Evolutionary conservation across 108 stramenopile genomes (phyloP).

Genomic region (Cyclotella kingstonii): DNA sequence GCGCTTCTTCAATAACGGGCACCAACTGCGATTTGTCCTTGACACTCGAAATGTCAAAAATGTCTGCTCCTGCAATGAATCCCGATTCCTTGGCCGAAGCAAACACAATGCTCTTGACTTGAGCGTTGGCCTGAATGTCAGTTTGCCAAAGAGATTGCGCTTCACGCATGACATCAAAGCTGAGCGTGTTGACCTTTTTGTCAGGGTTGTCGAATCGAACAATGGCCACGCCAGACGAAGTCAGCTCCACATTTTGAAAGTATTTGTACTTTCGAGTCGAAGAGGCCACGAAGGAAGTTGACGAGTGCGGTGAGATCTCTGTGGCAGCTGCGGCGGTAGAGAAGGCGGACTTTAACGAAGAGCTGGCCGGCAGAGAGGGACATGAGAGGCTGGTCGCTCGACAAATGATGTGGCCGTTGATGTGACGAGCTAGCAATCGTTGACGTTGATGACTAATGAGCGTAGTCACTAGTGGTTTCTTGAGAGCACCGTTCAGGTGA

Average conservation of each 20-base stretch:
- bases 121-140: constrained; percentile 58
- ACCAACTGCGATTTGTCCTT: constrained; percentile 80
- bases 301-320: neutral
- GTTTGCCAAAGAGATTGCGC: constrained; percentile 78
- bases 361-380: neutral
- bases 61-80: constrained; percentile 99
- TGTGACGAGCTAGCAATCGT: neutral
- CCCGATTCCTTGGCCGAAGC: constrained; percentile 93
- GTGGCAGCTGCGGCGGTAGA: constrained; percentile 14
- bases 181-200: constrained; percentile 93
- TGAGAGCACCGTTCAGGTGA: too few relatives aligned
- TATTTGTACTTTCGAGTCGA: constrained; percentile 78
- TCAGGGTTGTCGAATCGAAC: constrained; percentile 90
- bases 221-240: constrained; percentile 78
- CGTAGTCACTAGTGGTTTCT: too few relatives aligned
- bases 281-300: constrained; percentile 49
- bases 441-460: neutral
- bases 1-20: constrained; percentile 78
- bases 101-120: constrained; percentile 94
- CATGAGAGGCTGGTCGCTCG: neutral
- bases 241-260: constrained; percentile 83
- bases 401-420: neutral
- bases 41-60: constrained; percentile 83
- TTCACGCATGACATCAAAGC: constrained; percentile 81
- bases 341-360: constrained; percentile 4